A percentile compares a stretch with the other conserved stretches of the same genome.
Conservation (phyloP, 768 basidiomycete genomes). For the Cystobasidium onofrii region DNA sequence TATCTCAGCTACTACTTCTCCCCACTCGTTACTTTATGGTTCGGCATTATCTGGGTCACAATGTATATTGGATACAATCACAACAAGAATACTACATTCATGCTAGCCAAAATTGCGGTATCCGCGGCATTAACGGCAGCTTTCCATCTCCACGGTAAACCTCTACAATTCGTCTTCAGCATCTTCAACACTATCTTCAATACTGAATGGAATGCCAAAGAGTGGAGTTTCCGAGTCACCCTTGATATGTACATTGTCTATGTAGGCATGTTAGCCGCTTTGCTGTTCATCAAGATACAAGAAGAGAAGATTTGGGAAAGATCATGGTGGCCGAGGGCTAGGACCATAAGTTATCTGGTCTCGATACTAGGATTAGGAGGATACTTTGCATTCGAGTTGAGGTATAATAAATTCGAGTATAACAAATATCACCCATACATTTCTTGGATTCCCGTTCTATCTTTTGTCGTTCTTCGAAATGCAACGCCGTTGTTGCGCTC, state of each 20-base stretch:
- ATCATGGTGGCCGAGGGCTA: slow-evolving; percentile 56
- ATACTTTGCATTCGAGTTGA: slow-evolving; percentile 78
- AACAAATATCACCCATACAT: slow-evolving; percentile 76
- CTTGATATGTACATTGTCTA: slow-evolving; percentile 86
- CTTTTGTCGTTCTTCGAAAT: slow-evolving; percentile 69
- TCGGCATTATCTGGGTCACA: slow-evolving; percentile 72
- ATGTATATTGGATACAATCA: slow-evolving; percentile 62
- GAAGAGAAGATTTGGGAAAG: slow-evolving; percentile 65
- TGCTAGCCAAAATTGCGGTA: slow-evolving; percentile 61
- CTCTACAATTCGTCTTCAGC: slow-evolving; percentile 59
- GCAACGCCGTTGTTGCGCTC: slow-evolving; percentile 64
- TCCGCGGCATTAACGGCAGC: slow-evolving; percentile 60
- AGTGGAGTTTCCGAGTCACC: slow-evolving; percentile 81
- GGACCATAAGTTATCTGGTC: slow-evolving; percentile 51
- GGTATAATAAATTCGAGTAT: slow-evolving; percentile 74
- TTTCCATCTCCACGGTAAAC: slow-evolving; percentile 59
- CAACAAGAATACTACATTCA: slow-evolving; percentile 61
- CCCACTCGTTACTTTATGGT: slow-evolving; percentile 80
- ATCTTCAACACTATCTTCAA: slow-evolving; percentile 59
- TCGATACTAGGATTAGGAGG: slow-evolving; percentile 58
- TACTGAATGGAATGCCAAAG: slow-evolving; percentile 73
- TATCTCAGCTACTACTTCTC: slow-evolving; percentile 87
- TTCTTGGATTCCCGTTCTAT: slow-evolving; percentile 69
- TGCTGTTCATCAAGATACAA: slow-evolving; percentile 65
- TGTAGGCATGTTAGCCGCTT: slow-evolving; percentile 69